Evolutionary conservation across 106 monocot species (phyloP).

Genomic region (Dactylorhiza incarnata): DNA sequence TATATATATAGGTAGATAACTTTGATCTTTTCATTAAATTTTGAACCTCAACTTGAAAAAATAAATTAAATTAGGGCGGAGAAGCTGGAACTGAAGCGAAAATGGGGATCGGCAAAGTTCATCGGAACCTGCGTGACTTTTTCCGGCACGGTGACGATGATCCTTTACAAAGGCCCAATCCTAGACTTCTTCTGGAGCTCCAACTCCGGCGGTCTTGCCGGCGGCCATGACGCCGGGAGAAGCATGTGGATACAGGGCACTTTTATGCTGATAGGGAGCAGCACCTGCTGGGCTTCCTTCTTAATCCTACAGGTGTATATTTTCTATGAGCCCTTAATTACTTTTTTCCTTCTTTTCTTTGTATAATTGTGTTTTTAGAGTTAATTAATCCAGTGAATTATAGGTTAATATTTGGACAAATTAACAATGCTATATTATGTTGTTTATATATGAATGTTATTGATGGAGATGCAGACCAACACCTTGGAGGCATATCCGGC

Average conservation of each 20-base stretch:
- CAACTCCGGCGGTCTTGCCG: background rate
- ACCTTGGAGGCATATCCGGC: constrained; percentile 14
- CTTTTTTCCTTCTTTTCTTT: too few relatives aligned
- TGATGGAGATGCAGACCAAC: constrained; percentile 17
- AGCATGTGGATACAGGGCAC: too few relatives aligned
- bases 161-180: constrained; percentile 61
- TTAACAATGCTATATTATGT: background rate
- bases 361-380: too few relatives aligned
- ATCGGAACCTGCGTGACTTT: constrained; percentile 60
- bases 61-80: constrained; percentile 62
- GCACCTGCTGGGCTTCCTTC: too few relatives aligned
- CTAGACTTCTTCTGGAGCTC: constrained; percentile 38
- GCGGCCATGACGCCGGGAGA: background rate
- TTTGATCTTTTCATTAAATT: too few relatives aligned
- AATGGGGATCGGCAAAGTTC: constrained; percentile 54
- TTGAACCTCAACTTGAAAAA: too few relatives aligned
- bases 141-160: constrained; percentile 61
- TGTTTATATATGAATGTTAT: too few relatives aligned
- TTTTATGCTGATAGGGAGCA: too few relatives aligned
- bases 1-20: too few relatives aligned
- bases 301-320: too few relatives aligned
- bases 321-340: too few relatives aligned
- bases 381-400: background rate
- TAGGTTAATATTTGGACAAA: background rate
- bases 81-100: constrained; percentile 34